Conservation (phyloP, 345 rosid species). For the Rhodamnia rubescens region DNA sequence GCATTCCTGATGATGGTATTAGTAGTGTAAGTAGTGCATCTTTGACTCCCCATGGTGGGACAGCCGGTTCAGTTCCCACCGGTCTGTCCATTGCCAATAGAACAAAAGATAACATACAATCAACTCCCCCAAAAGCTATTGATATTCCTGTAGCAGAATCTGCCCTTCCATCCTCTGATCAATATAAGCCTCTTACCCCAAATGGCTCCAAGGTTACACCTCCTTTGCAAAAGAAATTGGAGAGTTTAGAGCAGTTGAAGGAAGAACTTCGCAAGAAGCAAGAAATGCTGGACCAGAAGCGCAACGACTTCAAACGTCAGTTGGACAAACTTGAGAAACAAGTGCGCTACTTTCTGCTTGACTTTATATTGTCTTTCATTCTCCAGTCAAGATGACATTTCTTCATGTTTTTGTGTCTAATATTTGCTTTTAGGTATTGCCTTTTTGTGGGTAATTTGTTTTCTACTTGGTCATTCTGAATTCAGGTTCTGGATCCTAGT, state of each 20-base stretch:
- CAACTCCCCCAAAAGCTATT: constrained; percentile 24
- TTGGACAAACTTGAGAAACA: constrained; percentile 60
- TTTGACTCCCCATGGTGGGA: constrained; percentile 24
- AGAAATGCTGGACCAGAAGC: constrained; percentile 82
- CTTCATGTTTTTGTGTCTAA: not conserved
- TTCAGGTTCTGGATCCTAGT: not conserved
- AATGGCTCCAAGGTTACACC: constrained; percentile 49
- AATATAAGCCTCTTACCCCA: constrained; percentile 23
- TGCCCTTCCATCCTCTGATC: constrained; percentile 30
- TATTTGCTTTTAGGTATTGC: not conserved
- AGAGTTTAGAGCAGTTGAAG: constrained; percentile 64
- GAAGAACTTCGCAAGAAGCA: constrained; percentile 85
- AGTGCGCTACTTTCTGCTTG: not conserved
- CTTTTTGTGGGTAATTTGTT: not conserved
- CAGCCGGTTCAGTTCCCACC: constrained; percentile 23
- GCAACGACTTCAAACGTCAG: constrained; percentile 61
- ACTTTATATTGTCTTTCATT: not conserved
- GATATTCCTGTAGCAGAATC: constrained; percentile 24
- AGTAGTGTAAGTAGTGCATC: constrained; percentile 28
- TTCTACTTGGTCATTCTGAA: not conserved
- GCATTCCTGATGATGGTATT: constrained; percentile 46
- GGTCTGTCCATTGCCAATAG: constrained; percentile 26
- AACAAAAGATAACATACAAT: constrained; percentile 39
- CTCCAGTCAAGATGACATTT: not conserved
- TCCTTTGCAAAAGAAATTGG: constrained; percentile 63